A percentile compares a stretch with the other conserved stretches of the same genome.
Conservation (phyloP, 768 basidiomycete species). For the Leccinum rimulosum region DNA sequence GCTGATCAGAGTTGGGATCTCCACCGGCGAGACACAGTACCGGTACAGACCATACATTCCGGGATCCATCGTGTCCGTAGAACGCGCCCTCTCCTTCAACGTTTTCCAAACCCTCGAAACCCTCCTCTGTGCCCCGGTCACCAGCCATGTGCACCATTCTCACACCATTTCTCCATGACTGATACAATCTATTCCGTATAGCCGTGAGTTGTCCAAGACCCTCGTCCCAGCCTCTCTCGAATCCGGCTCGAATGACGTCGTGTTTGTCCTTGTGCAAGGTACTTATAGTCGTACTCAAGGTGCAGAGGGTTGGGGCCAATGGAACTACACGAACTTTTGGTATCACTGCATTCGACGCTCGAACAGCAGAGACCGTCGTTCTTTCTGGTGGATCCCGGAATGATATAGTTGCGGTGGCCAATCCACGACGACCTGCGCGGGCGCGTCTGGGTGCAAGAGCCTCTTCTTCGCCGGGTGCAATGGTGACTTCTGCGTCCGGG, state of each 20-base stretch:
- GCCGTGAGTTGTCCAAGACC: constrained; percentile 53
- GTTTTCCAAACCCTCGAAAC: constrained; percentile 35
- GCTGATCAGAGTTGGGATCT: constrained; percentile 20
- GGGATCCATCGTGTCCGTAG: constrained; percentile 10
- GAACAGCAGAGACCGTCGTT: constrained; percentile 12
- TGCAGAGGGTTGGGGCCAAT: constrained; percentile 44
- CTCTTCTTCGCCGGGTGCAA: constrained; percentile 1
- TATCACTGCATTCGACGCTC: constrained; percentile 5
- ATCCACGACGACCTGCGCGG: constrained; percentile 52
- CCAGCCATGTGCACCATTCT: constrained; percentile 41
- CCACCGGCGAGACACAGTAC: constrained; percentile 41
- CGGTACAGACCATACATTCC: constrained; percentile 24
- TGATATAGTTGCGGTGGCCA: constrained; percentile 67
- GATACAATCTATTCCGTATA: constrained; percentile 43
- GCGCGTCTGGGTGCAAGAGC: constrained; percentile 15
- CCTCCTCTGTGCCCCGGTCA: constrained; percentile 28
- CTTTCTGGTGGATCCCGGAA: constrained; percentile 37
- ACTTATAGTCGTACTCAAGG: constrained; percentile 45
- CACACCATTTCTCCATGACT: constrained; percentile 47
- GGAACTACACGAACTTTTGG: constrained; percentile 59
- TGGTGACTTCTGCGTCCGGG: not conserved
- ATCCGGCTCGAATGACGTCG: constrained; percentile 45
- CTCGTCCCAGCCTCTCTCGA: constrained; percentile 61
- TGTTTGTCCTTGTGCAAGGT: constrained; percentile 34
- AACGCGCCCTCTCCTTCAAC: constrained; percentile 31